Conservation (phyloP, 495 filamentous ascomycete genomes). For the Podospora pseudopauciseta region DNA sequence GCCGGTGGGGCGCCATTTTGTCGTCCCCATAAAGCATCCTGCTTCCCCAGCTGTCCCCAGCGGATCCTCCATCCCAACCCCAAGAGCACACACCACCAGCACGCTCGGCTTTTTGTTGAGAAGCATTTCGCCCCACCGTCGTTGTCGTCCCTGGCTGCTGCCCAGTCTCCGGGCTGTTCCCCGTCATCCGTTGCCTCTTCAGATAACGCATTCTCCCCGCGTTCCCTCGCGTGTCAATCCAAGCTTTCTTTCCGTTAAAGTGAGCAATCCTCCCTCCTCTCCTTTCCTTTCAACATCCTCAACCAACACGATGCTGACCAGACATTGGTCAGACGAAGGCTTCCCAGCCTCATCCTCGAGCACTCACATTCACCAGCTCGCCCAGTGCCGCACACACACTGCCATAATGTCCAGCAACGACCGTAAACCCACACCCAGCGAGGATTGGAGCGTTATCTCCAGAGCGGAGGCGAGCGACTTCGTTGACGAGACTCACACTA, state of each 20-base stretch:
- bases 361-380: too few species aligned
- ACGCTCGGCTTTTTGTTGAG: background rate
- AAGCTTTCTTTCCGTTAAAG: background rate
- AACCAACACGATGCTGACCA: conserved; percentile 9
- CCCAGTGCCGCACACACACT: too few species aligned
- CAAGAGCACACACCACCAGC: background rate
- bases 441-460: background rate
- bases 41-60: background rate
- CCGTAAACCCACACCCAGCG: background rate
- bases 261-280: background rate
- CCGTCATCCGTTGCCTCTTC: background rate
- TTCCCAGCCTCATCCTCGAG: background rate
- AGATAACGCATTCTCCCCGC: background rate
- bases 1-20: too few species aligned
- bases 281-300: background rate
- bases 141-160: background rate
- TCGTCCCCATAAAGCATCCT: background rate
- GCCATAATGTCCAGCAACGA: background rate
- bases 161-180: background rate
- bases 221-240: background rate
- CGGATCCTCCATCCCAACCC: background rate
- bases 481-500: conserved; percentile 19
- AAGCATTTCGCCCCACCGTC: background rate
- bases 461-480: background rate
- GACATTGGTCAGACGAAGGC: background rate